Evolutionary conservation across 2,329 filamentous ascomycete genomes (phyloP), one percentile per base, ranked within the genome.

Genomic region (Neospermospora avenae): DNA sequence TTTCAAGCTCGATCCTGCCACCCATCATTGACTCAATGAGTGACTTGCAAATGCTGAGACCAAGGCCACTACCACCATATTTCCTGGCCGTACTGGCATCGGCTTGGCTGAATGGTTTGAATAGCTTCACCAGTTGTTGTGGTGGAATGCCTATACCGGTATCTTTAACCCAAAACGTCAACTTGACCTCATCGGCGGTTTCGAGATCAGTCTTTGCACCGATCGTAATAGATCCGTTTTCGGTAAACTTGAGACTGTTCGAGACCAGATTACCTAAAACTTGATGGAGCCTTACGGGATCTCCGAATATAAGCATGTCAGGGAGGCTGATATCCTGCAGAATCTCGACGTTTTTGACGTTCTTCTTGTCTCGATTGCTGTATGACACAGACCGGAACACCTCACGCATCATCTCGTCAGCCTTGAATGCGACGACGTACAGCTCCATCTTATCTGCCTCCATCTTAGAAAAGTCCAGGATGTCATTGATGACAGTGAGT

Each of bases 191-290:
- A 41, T 90, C 84, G 14, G 83, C 79, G 10, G 85, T 87, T 71
- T 96, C 90, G 7, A 80, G 79, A 48, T 91, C 86, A 20, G 92
- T 82, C 24, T 83, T 83, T 4, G 91, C 90, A 49, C 86, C 86
- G 55, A 97, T 91, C 0, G 90, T 96, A 60, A 97, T 90, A 0
- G 88, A 90, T 0, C 93, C 93, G 60, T 88, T 83, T 59, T 93
- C 89, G 0, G 93, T 97, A 72, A 97, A 97, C 72, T 97, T 97
- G 74, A 96, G 88, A 70, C 90, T 93, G 77, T 97, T 97, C 64
- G 89, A 90, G 45, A 97, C 89, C 25, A 97, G 81, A 70, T 97
- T 97, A 66, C 90, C 90, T 3, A 88, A 77, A 0, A 88, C 85
- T 71, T 88, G 85, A 64, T 88, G 85, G 20, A 88, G 77, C 34